Evolutionary conservation across 805 yeast genomes (phyloP).

Genomic region (Sugiyamaella smithiae): DNA sequence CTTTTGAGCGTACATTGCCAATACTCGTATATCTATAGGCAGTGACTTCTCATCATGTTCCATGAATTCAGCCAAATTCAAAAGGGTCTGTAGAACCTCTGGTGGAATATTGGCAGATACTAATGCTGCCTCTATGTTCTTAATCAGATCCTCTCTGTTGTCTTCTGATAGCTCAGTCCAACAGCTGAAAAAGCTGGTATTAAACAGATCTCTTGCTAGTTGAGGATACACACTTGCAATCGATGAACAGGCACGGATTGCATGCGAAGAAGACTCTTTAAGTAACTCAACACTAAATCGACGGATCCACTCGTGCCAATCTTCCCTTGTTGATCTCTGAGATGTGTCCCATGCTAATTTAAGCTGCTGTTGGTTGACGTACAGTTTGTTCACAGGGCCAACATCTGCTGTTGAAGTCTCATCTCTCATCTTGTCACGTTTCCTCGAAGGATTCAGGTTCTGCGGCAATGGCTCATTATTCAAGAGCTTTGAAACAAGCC

Average conservation of each 20-base stretch:
- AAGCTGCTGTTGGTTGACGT: slow-evolving; percentile 60
- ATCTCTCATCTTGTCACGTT: slow-evolving; percentile 48
- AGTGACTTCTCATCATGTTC: slow-evolving; percentile 95
- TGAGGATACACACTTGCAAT: slow-evolving; percentile 86
- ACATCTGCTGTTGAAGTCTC: slow-evolving; percentile 64
- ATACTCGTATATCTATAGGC: slow-evolving; percentile 83
- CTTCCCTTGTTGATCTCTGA: slow-evolving; percentile 85
- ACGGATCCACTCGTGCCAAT: slow-evolving; percentile 98
- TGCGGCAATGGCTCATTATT: slow-evolving; percentile 87
- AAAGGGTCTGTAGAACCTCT: slow-evolving; percentile 84
- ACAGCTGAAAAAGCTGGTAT: slow-evolving; percentile 91
- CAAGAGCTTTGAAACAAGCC: slow-evolving; percentile 69
- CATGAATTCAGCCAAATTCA: slow-evolving; percentile 92
- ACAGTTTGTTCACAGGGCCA: slow-evolving; percentile 62
- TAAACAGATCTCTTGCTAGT: slow-evolving; percentile 84
- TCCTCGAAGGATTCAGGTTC: slow-evolving; percentile 51
- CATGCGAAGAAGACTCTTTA: slow-evolving; percentile 92
- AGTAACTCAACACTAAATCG: slow-evolving; percentile 79
- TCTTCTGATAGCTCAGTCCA: slow-evolving; percentile 91
- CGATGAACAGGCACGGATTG: slow-evolving; percentile 87
- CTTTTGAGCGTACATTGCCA: slow-evolving; percentile 89
- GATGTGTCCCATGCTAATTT: slow-evolving; percentile 90
- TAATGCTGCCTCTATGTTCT: slow-evolving; percentile 79
- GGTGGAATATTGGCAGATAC: slow-evolving; percentile 93
- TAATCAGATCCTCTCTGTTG: slow-evolving; percentile 84